Conservation (phyloP, 768 basidiomycete species). For the Ramaria rubella region DNA sequence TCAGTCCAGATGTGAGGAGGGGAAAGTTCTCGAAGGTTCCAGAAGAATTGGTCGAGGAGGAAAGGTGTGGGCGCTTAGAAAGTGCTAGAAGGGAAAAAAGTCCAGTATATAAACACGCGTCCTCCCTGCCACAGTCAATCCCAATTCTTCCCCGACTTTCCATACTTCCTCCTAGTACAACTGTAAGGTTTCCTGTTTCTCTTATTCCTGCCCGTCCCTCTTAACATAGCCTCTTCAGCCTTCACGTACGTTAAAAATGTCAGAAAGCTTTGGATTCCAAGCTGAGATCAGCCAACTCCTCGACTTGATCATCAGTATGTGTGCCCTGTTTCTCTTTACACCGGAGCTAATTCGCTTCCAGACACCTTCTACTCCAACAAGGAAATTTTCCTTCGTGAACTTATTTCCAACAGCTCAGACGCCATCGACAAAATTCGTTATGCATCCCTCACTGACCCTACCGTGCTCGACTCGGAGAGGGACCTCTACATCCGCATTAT, state of each 20-base stretch:
- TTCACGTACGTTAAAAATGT: slow-evolving; percentile 17
- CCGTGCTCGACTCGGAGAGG: slow-evolving; percentile 83
- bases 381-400: slow-evolving; percentile 98
- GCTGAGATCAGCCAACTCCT: slow-evolving; percentile 99
- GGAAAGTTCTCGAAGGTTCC: slow-evolving; percentile 9
- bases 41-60: not conserved
- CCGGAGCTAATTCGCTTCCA: slow-evolving; percentile 26
- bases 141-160: not conserved
- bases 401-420: slow-evolving; percentile 97
- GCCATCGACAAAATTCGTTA: slow-evolving; percentile 99
- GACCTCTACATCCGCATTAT: slow-evolving; percentile 92
- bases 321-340: slow-evolving; percentile 8
- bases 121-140: not conserved
- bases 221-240: not conserved
- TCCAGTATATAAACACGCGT: slow-evolving; percentile 6
- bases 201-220: not conserved
- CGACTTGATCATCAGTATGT: slow-evolving; percentile 96
- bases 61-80: slow-evolving; percentile 4
- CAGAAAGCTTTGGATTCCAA: slow-evolving; percentile 93
- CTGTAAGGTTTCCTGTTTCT: not conserved
- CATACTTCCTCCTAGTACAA: not conserved
- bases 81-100: slow-evolving; percentile 9
- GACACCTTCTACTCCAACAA: slow-evolving; percentile 99
- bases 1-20: not conserved
- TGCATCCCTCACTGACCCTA: slow-evolving; percentile 88